Evolutionary conservation across 2,329 filamentous ascomycete species (phyloP), one percentile per base, ranked within the genome.

Genomic region (Aureobasidium sp.): DNA sequence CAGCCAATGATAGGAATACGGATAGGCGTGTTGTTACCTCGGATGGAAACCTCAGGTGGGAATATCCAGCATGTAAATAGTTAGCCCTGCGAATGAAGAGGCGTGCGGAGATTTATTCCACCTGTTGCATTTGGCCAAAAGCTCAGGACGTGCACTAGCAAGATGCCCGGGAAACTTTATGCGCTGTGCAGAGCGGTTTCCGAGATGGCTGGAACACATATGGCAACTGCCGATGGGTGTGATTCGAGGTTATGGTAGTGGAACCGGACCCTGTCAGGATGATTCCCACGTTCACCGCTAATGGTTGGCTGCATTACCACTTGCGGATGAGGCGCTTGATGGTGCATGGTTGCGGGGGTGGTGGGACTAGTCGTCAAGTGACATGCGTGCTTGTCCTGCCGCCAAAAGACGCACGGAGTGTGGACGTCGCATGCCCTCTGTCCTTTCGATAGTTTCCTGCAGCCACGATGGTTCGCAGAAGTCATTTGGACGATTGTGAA

Each of bases 291-390:
- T 59, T 59, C 57, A 59, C 57, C 57, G 61, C 61, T 63, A 53
- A 49, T 59, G 61, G 61, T 54, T 63, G 61, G 61, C 61, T 59
- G 61, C 61, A 63, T 47, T 59, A 59, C 54, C 55, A 54, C 53
- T 63, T 34, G 25, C 48, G 59, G 59, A 61, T 45, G 59, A 61
- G 59, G 59, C 59, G 59, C 59, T 48, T 55, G 34, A 55, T 55
- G 59, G 59, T 42, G 59, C 59, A 53, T 61, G 59, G 59, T 55
- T 61, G 59, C 59, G 59, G 59, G 59, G 59, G 48, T 61, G 34
- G 59, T 61, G 50, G 59, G 59, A 61, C 59, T 61, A 55, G 59
- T 61, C 50, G 42, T 61, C 49, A 53, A 61, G 59, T 61, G 59
- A 61, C 59, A 61, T 45, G 59, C 50, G 59, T 61, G 49, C 59